phyloP scores from a whole-genome alignment of 805 yeast species.

The Hyphopichia homilentoma region DNA sequence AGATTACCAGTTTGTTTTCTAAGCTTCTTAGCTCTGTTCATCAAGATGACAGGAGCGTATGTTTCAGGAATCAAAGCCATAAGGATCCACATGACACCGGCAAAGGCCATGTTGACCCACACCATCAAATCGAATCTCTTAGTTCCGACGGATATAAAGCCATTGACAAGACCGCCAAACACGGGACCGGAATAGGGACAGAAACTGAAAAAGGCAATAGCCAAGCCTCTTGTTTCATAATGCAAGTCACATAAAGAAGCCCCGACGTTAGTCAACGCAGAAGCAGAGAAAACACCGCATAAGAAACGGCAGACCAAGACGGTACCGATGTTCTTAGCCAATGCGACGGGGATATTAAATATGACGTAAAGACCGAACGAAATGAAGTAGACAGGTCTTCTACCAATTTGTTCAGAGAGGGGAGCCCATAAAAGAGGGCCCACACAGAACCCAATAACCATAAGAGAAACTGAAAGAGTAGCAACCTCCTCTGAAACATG shows the following conservation, averaged over 20 bases:
- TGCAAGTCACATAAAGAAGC: constrained; percentile 91
- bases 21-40: constrained; percentile 57
- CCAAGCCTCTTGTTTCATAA: constrained; percentile 76
- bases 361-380: constrained; percentile 71
- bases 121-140: constrained; percentile 64
- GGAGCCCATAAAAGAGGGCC: constrained; percentile 94
- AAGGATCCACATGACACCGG: constrained; percentile 76
- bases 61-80: constrained; percentile 80
- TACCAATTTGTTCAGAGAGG: constrained; percentile 77
- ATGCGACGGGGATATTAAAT: constrained; percentile 84
- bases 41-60: constrained; percentile 76
- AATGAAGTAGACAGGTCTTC: constrained; percentile 77
- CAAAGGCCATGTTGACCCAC: constrained; percentile 92
- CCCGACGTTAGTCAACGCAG: constrained; percentile 83
- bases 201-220: constrained; percentile 87
- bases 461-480: constrained; percentile 72
- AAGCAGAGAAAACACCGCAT: constrained; percentile 81
- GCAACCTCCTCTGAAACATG: constrained; percentile 77
- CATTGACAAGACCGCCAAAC: constrained; percentile 82
- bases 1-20: constrained; percentile 79
- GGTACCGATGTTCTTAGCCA: constrained; percentile 78
- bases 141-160: constrained; percentile 76
- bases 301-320: constrained; percentile 78
- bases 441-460: constrained; percentile 84
- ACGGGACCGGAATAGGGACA: constrained; percentile 95